Conservation (phyloP, 2,329 filamentous ascomycete genomes). For the Pseudocercospora vitis region DNA sequence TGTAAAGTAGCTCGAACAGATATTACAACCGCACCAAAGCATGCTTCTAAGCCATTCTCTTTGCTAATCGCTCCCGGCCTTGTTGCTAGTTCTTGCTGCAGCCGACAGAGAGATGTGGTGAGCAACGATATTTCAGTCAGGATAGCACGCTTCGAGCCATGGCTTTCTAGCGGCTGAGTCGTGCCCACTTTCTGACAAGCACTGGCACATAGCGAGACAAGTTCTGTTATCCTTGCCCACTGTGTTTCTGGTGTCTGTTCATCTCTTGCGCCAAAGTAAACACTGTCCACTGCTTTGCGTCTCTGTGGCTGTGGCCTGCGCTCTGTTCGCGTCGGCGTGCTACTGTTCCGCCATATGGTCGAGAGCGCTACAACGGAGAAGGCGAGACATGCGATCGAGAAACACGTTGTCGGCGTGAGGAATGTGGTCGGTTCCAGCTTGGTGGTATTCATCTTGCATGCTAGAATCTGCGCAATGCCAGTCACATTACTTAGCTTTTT, state of each 20-base stretch:
- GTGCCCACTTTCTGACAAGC: no score
- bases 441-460: slow-evolving; percentile 8
- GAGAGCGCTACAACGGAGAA: slow-evolving; percentile 31
- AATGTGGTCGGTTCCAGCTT: slow-evolving; percentile 14
- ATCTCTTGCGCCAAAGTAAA: slow-evolving; percentile 5
- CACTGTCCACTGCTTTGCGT: slow-evolving; percentile 17
- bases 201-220: slow-evolving; percentile 11
- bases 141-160: slow-evolving; percentile 6
- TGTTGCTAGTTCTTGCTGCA: slow-evolving; percentile 22
- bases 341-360: slow-evolving; percentile 24
- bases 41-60: slow-evolving; percentile 4
- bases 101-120: slow-evolving; percentile 24
- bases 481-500: no score
- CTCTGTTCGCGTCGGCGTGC: not conserved
- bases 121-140: slow-evolving; percentile 25
- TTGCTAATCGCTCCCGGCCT: not conserved
- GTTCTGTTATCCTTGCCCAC: not conserved
- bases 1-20: slow-evolving; percentile 12
- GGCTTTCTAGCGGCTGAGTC: not conserved
- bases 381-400: slow-evolving; percentile 30
- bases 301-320: not conserved
- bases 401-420: slow-evolving; percentile 30
- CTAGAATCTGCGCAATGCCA: no score
- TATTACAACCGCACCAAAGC: slow-evolving; percentile 19
- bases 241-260: not conserved